Percentiles rank a stretch among this genome's conserved stretches.
Evolutionary conservation across 148 eudicot genomes (phyloP).

Genomic region (Vaccinium vitisidaea): DNA sequence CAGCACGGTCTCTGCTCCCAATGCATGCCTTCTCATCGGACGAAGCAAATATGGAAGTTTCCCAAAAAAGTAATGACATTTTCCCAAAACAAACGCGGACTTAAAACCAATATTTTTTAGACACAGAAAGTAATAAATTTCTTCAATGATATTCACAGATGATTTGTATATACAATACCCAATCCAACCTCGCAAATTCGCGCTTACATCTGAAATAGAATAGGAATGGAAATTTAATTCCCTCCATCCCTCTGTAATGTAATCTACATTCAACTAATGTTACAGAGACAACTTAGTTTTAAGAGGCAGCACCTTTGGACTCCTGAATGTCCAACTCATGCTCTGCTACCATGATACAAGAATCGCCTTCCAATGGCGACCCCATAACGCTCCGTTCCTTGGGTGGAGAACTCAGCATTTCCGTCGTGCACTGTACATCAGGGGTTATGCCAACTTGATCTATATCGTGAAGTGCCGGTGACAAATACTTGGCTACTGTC

Average conservation of each 20-base stretch:
- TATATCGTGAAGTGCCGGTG: conserved; percentile 83
- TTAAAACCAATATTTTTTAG: too few relatives aligned
- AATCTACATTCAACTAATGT: not conserved
- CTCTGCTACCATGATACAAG: conserved; percentile 92
- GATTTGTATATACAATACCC: not conserved
- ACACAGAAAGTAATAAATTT: not conserved
- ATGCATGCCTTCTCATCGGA: not conserved
- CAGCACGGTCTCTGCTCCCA: too few relatives aligned
- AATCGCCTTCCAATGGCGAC: conserved; percentile 63
- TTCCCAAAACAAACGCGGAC: not conserved
- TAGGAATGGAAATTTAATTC: not conserved
- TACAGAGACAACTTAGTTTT: conserved; percentile 15
- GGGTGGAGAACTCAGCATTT: conserved; percentile 52
- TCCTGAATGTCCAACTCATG: conserved; percentile 80
- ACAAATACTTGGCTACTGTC: conserved; percentile 88
- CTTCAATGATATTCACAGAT: not conserved
- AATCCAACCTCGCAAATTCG: not conserved
- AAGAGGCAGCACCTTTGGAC: conserved; percentile 80
- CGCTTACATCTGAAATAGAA: not conserved
- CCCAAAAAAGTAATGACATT: not conserved
- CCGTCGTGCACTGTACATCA: conserved; percentile 79
- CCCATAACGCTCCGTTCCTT: conserved; percentile 27
- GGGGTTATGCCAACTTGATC: conserved; percentile 92
- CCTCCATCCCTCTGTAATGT: not conserved
- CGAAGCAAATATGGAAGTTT: not conserved